Conservation (phyloP, 208 protist species). For the Trypanosoma boissoni region DNA sequence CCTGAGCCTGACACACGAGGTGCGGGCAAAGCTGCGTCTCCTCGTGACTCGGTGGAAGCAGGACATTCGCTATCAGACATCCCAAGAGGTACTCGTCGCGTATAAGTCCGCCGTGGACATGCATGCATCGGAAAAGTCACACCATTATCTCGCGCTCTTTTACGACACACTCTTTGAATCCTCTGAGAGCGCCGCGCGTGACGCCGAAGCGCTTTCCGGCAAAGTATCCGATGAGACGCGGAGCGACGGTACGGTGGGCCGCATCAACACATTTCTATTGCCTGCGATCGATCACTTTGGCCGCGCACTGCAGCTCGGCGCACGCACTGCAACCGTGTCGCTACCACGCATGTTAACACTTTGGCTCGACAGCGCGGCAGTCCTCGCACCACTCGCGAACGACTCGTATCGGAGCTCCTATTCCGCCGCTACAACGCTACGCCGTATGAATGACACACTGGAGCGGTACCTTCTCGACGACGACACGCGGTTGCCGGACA, state of each 20-base stretch:
- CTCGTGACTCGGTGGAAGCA: conserved; percentile 74
- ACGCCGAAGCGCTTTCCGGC: background rate
- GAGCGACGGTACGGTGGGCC: conserved; percentile 33
- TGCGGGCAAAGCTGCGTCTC: conserved; percentile 71
- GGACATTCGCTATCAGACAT: conserved; percentile 64
- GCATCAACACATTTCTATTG: conserved; percentile 42
- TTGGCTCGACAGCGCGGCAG: conserved; percentile 86
- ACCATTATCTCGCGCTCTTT: conserved; percentile 93
- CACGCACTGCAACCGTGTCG: conserved; percentile 85
- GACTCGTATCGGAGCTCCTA: conserved; percentile 20
- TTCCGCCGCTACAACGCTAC: conserved; percentile 20
- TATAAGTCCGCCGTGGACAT: conserved; percentile 72
- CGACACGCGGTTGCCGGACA: conserved; percentile 36
- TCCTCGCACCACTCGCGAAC: conserved; percentile 21
- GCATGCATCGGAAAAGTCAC: conserved; percentile 80
- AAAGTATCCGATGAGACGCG: conserved; percentile 4
- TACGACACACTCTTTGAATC: conserved; percentile 83
- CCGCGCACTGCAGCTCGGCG: conserved; percentile 69
- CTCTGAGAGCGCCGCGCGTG: conserved; percentile 1
- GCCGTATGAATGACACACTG: conserved; percentile 27
- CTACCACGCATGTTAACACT: conserved; percentile 95
- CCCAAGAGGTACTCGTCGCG: conserved; percentile 75
- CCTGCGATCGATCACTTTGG: conserved; percentile 84
- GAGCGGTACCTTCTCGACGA: conserved; percentile 24
- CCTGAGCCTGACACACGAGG: conserved; percentile 19